A percentile compares a stretch with the other conserved stretches of the same genome.
These are phyloP conservation scores for Batrachochytrium dendrobatidis DNA, from an alignment of 371 early-diverging fungal species.

Conservation along the genomic window DNA sequence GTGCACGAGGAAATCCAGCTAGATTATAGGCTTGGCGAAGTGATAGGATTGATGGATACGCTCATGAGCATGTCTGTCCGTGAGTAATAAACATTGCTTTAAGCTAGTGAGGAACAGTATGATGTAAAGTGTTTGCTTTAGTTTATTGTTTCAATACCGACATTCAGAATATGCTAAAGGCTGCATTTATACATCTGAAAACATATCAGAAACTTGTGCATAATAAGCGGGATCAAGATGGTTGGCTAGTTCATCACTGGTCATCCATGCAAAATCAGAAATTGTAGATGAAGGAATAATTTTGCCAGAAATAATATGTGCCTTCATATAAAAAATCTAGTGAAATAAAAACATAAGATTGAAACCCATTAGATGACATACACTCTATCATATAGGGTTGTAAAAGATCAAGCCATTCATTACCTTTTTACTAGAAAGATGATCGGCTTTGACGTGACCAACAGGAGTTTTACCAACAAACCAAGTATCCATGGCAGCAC, in stretches of 20 bases:
- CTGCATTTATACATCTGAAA: conserved; percentile 51
- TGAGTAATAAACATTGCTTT: neutral
- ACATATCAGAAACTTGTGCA: conserved; percentile 61
- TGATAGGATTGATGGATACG: conserved; percentile 79
- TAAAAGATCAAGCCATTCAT: neutral
- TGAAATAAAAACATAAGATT: neutral
- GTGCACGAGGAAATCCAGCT: conserved; percentile 64
- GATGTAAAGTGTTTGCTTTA: too few relatives aligned
- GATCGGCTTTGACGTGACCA: conserved; percentile 33
- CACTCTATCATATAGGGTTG: neutral
- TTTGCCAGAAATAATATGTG: conserved; percentile 75
- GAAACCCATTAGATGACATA: neutral
- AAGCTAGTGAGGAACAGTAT: too few relatives aligned
- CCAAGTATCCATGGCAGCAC: conserved; percentile 62
- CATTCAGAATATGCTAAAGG: neutral
- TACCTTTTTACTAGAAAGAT: conserved; percentile 9
- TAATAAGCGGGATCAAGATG: conserved; percentile 66
- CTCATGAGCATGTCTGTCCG: conserved; percentile 15
- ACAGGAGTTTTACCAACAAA: conserved; percentile 66
- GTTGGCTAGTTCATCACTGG: conserved; percentile 60
- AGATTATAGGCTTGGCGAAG: conserved; percentile 63
- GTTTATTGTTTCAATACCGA: neutral
- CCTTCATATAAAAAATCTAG: conserved; percentile 79
- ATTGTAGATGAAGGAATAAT: conserved; percentile 47
- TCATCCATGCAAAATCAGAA: conserved; percentile 75